A percentile compares a stretch with the other conserved stretches of the same genome.
phyloP scores from a whole-genome alignment of 2,329 filamentous ascomycete genomes.

The Penicillium sp. region DNA sequence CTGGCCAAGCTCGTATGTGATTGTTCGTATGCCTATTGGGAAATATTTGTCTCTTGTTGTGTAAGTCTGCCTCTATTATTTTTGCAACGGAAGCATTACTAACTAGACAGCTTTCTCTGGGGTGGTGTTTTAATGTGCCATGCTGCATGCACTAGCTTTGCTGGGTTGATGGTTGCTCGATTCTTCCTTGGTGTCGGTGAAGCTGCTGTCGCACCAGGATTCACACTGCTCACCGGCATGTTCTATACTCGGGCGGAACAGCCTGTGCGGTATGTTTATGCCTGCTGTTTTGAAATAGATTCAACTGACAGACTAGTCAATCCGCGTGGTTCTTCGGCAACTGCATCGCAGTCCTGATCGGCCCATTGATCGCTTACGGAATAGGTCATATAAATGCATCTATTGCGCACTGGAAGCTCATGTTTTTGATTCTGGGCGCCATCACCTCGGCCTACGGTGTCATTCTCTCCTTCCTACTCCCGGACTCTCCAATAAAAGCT shows the following conservation, averaged over 20 bases:
- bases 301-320: conserved; percentile 4
- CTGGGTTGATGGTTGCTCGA: conserved; percentile 16
- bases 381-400: conserved; percentile 13
- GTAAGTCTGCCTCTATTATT: conserved; percentile 10
- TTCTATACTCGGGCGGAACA: conserved; percentile 42
- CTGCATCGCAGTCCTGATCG: conserved; percentile 16
- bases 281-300: too few relatives aligned
- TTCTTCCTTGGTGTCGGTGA: conserved; percentile 28
- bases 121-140: conserved; percentile 17
- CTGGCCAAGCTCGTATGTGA: conserved; percentile 39
- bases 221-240: conserved; percentile 41
- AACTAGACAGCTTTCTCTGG: conserved; percentile 10
- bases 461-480: conserved; percentile 22
- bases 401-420: conserved; percentile 13
- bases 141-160: conserved; percentile 12
- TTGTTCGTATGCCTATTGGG: conserved; percentile 32
- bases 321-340: conserved; percentile 20
- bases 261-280: conserved; percentile 28
- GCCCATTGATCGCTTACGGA: conserved; percentile 14
- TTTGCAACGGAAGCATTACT: too few relatives aligned
- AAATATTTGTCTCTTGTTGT: conserved; percentile 30
- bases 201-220: conserved; percentile 31
- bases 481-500: conserved; percentile 38
- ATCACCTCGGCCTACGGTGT: conserved; percentile 11
- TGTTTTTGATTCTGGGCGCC: conserved; percentile 16